These are phyloP conservation scores for Globisporangium cylindrosporum DNA, from an alignment of 352 stramenopile species.

Conservation along the genomic window DNA sequence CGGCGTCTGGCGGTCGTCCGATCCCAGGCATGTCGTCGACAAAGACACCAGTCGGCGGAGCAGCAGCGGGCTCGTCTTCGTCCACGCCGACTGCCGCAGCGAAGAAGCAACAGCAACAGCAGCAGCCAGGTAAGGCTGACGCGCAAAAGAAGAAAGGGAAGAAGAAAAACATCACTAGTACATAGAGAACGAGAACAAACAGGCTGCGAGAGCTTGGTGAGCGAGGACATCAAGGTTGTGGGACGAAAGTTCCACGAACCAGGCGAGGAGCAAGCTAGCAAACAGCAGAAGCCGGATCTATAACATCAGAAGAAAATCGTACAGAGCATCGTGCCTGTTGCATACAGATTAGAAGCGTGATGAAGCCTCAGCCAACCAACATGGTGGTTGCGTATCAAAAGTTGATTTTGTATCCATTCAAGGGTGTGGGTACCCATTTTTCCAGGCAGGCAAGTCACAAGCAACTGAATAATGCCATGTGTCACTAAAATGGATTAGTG, in stretches of 20 bases:
- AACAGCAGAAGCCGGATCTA: background rate
- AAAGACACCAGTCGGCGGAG: background rate
- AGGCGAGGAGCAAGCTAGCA: background rate
- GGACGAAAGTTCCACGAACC: background rate
- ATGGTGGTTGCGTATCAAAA: background rate
- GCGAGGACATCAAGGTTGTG: background rate
- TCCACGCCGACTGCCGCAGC: background rate
- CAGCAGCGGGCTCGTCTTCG: background rate
- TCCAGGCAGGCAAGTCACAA: no score
- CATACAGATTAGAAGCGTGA: background rate
- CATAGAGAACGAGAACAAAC: background rate
- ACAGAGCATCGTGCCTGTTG: background rate
- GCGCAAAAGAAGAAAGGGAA: constrained; percentile 8
- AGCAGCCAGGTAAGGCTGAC: background rate
- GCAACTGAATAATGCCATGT: background rate
- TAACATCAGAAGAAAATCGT: background rate
- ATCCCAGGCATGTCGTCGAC: constrained; percentile 7
- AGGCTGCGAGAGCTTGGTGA: background rate
- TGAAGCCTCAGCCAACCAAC: background rate
- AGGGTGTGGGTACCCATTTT: background rate
- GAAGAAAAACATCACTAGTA: constrained; percentile 4
- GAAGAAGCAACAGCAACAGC: constrained; percentile 5
- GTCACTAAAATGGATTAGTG: background rate
- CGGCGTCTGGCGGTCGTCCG: background rate
- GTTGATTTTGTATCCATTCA: background rate